Base-by-base conservation (phyloP, 805 yeast genomes). In the Kluyveromyces lactis region DNA sequence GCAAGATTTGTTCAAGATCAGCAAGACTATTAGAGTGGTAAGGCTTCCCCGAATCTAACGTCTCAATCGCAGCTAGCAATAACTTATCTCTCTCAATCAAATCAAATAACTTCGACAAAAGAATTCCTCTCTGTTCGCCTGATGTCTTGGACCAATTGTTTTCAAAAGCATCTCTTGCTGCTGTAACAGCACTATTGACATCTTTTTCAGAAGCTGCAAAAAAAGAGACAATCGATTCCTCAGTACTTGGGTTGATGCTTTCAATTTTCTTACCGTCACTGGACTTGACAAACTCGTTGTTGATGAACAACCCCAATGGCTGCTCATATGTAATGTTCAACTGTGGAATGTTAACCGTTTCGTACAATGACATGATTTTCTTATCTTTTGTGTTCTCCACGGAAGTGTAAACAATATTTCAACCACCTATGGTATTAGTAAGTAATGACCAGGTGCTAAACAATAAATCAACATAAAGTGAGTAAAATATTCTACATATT, bases 231-330 rank as follows among this genome's bases (percentile, higher is more conserved):
- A 75, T 69, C 32, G 59, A 55, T 46, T 68, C 64, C 42, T 67
- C 76, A 10, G 75, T 73, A 3, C 75, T 58, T 13, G 81, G 81
- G 45, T 73, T 62, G 27, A 68, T 48, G 1, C 75, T 64, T 36
- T 67, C 72, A 19, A 73, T 58, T 21, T 55, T 58, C 23, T 61
- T 54, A 28, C 65, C 66, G 18, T 60, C 51, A 19, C 53, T 45
- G 6, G 75, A 58, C 23, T 56, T 48, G 26, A 66, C 62, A 57
- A 71, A 74, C 53, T 75, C 73, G 48, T 75, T 75, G 58, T 74
- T 68, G 52, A 76, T 75, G 56, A 75, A 79, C 44, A 78, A 62
- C 5, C 85, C 86, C n/a, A 76, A 43, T 28, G 83, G 85, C 50
- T 75, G 81, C 18, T 58, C 48, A 55, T 64, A 72, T 36, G 65